Evolutionary conservation across 1,284 basidiomycete genomes (phyloP), one percentile per base, ranked within the genome.

Genomic region (Cutaneotrichosporon curvatum): DNA sequence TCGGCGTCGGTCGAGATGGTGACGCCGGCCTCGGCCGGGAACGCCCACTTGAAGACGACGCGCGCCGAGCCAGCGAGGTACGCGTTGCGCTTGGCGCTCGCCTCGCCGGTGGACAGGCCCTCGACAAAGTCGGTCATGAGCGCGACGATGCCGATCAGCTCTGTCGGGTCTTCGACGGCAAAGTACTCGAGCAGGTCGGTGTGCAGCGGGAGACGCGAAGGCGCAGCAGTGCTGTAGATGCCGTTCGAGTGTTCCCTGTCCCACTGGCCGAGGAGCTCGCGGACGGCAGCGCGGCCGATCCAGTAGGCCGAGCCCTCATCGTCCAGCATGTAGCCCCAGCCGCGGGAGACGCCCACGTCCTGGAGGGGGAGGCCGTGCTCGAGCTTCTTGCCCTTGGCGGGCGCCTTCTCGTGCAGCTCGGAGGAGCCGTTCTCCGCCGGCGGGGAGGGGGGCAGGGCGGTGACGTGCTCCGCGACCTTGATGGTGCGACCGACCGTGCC

Each of bases 241-340:
- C 42, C 43, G 4, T 57, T 40, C 15, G 57, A 59, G 18, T 57
- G 43, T n/a, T 53, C 47, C 10, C 63, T 55, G 56, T 68, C 67
- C 40, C 58, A 56, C 20, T 55, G 33, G 39, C 38, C 23, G 3
- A 67, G 55, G 14, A 67, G 55, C 35, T 52, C 51, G 9, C 67
- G 62, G 32, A 64, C 60, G 14, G 65, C 63, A 4, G 63, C 51
- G 14, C 67, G 60, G 15, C 67, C 67, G 36, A 67, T 48, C 61
- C 61, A 67, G 53, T 63, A 67, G 2, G 67, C 67, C 0, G 58
- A 61, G 1, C 67, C 67, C 54, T 68, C 67, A 48, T 68, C 65
- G 47, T 60, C 60, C n/a, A 68, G 57, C 65, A 66, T 43, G 45
- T 62, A 62, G 5, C 67, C 67, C 67, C 67, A 68, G 9, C 67